phyloP scores from a whole-genome alignment of 331 rosid genomes.

The Quercus tomentella region DNA sequence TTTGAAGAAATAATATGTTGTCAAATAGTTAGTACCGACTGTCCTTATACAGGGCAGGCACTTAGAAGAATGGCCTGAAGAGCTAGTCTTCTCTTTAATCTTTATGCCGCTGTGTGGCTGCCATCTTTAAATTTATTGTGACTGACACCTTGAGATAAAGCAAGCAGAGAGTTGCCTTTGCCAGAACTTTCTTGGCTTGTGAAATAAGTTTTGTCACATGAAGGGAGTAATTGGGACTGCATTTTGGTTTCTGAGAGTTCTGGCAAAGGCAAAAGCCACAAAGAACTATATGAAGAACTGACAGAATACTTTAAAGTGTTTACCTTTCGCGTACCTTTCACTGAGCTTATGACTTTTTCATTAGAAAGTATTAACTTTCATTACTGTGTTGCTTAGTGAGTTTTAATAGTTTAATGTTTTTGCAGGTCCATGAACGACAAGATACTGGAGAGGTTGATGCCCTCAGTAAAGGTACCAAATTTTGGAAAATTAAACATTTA shows the following conservation, averaged over 20 bases:
- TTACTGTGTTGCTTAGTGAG: not conserved
- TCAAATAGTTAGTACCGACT: not conserved
- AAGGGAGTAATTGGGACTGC: not conserved
- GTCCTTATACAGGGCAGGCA: not conserved
- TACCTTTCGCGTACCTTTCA: not conserved
- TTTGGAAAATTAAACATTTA: not conserved
- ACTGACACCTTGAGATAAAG: not conserved
- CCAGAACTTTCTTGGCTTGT: not conserved
- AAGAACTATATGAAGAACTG: not conserved
- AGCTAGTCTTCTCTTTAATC: not conserved
- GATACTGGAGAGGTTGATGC: slow-evolving; percentile 84
- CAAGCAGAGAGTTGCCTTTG: not conserved
- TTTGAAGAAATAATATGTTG: not conserved
- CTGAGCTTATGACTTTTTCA: not conserved
- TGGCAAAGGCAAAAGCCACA: not conserved
- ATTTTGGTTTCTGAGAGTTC: not conserved
- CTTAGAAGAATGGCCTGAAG: not conserved
- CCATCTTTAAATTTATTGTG: not conserved
- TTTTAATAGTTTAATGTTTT: slow-evolving; percentile 14
- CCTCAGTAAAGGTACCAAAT: slow-evolving; percentile 79
- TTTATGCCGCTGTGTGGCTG: not conserved
- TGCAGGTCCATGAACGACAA: slow-evolving; percentile 81
- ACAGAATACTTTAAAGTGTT: not conserved
- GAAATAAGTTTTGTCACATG: not conserved
- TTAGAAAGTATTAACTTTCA: not conserved